A percentile compares a stretch with the other conserved stretches of the same genome.
phyloP scores from a whole-genome alignment of 75 land plant genomes.

The Isoetes taiwanensis region DNA sequence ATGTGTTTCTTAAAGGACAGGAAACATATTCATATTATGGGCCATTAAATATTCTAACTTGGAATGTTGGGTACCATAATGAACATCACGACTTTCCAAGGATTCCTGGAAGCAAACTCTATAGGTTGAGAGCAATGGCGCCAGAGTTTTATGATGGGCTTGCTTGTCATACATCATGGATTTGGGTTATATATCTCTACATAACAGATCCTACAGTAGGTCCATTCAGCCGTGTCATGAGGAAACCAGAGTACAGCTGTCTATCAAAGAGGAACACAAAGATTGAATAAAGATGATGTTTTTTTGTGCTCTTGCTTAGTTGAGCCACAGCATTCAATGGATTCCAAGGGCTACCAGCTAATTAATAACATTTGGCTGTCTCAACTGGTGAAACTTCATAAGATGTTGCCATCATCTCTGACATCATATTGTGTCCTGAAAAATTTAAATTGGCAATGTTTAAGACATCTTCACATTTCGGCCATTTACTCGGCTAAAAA shows the following conservation, averaged over 20 bases:
- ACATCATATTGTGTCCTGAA: too few species aligned
- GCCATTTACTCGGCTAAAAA: too few species aligned
- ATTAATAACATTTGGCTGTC: too few species aligned
- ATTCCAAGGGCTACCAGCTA: too few species aligned
- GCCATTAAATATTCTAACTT: constrained; percentile 75
- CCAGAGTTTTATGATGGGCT: constrained; percentile 77
- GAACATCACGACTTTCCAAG: constrained; percentile 99
- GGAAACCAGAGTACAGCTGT: constrained; percentile 38
- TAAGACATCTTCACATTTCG: too few species aligned
- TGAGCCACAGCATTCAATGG: too few species aligned
- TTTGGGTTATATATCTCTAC: constrained; percentile 86
- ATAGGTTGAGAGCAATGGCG: constrained; percentile 48
- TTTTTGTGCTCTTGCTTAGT: too few species aligned
- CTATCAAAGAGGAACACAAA: too few species aligned
- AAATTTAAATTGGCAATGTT: too few species aligned
- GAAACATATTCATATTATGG: constrained; percentile 98
- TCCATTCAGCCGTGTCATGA: constrained; percentile 81
- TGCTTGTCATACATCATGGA: constrained; percentile 68
- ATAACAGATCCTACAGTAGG: constrained; percentile 72
- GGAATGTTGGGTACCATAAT: constrained; percentile 94
- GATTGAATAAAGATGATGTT: too few species aligned
- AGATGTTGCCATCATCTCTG: too few species aligned
- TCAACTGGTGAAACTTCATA: too few species aligned
- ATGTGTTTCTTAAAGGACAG: constrained; percentile 75
- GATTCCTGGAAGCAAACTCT: constrained; percentile 78